A percentile compares a stretch with the other conserved stretches of the same genome.
phyloP scores from a whole-genome alignment of 2,329 filamentous ascomycete genomes.

The Escovopsis sp. region DNA sequence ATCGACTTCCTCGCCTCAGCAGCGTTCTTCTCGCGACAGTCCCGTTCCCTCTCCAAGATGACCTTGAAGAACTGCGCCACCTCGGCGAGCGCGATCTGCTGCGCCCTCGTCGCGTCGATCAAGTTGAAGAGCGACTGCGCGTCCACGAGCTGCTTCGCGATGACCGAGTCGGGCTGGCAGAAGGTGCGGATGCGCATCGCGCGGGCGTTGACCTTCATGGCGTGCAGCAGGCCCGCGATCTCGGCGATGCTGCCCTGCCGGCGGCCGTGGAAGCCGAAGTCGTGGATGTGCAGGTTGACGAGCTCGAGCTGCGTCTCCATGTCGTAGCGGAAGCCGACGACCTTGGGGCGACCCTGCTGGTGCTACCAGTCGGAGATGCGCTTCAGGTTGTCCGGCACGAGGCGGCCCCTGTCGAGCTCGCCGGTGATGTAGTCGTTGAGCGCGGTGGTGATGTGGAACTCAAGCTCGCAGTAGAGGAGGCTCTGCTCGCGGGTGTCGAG shows the following conservation, averaged over 20 bases:
- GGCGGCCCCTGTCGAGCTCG: conserved; percentile 40
- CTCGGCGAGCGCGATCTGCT: conserved; percentile 33
- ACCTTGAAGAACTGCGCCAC: conserved; percentile 40
- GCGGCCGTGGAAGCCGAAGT: conserved; percentile 41
- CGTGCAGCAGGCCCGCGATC: conserved; percentile 33
- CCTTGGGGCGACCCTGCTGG: conserved; percentile 36
- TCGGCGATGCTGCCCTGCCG: conserved; percentile 27
- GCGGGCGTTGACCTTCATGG: conserved; percentile 38
- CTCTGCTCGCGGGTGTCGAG: conserved; percentile 42
- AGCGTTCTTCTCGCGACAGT: conserved; percentile 12
- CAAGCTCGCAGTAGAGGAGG: conserved; percentile 44
- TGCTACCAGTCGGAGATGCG: conserved; percentile 37
- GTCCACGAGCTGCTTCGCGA: conserved; percentile 43
- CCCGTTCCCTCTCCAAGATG: conserved; percentile 32
- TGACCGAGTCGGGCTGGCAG: conserved; percentile 42
- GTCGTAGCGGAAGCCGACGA: conserved; percentile 44
- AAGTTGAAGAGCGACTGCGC: conserved; percentile 35
- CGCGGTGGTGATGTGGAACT: conserved; percentile 36
- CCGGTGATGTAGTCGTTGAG: conserved; percentile 37
- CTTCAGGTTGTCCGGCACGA: conserved; percentile 36
- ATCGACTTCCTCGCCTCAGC: conserved; percentile 7
- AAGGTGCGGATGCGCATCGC: conserved; percentile 39
- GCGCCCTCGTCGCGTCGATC: conserved; percentile 28
- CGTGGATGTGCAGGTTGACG: conserved; percentile 31
- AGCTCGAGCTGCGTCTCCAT: conserved; percentile 46